Percentiles rank a stretch among this genome's conserved stretches.
These are phyloP conservation scores for Cryptococcus floricola DNA, from an alignment of 1,284 basidiomycete genomes.

Conservation along the genomic window DNA sequence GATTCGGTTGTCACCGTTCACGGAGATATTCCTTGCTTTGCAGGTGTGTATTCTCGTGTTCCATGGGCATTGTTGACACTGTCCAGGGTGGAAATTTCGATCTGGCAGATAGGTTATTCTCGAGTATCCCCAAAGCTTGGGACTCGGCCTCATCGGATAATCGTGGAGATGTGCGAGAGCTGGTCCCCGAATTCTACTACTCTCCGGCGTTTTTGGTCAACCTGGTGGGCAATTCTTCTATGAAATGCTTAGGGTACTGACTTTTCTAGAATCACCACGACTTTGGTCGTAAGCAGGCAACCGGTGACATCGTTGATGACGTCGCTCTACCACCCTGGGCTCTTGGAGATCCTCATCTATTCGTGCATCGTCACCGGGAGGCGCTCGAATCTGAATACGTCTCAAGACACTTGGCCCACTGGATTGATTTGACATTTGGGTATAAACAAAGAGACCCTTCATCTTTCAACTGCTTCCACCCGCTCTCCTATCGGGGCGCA, in stretches of 20 bases:
- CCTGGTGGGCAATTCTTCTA: slow-evolving; percentile 53
- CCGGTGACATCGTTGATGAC: slow-evolving; percentile 76
- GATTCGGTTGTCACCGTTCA: slow-evolving; percentile 84
- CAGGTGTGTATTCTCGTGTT: slow-evolving; percentile 55
- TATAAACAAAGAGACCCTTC: slow-evolving; percentile 76
- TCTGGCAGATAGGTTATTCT: slow-evolving; percentile 88
- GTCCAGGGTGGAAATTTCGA: slow-evolving; percentile 85
- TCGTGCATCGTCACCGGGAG: slow-evolving; percentile 74
- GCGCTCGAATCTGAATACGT: slow-evolving; percentile 88
- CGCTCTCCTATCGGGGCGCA: slow-evolving; percentile 87
- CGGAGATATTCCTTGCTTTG: slow-evolving; percentile 74
- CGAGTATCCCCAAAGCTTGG: slow-evolving; percentile 74
- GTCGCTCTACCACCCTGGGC: slow-evolving; percentile 92
- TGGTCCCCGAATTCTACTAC: slow-evolving; percentile 87
- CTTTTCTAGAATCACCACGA: slow-evolving; percentile 66
- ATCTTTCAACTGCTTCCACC: slow-evolving; percentile 85
- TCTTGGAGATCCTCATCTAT: slow-evolving; percentile 74
- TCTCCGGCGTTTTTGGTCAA: slow-evolving; percentile 53
- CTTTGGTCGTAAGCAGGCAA: slow-evolving; percentile 77
- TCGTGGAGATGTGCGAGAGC: slow-evolving; percentile 87
- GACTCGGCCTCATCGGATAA: slow-evolving; percentile 80
- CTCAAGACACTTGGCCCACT: slow-evolving; percentile 75
- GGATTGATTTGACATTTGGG: slow-evolving; percentile 87
- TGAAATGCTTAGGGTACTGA: slow-evolving; percentile 53
- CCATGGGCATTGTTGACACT: background rate